These are phyloP conservation scores for Henningerozyma blattae DNA, from an alignment of 805 yeast species.

Conservation along the genomic window DNA sequence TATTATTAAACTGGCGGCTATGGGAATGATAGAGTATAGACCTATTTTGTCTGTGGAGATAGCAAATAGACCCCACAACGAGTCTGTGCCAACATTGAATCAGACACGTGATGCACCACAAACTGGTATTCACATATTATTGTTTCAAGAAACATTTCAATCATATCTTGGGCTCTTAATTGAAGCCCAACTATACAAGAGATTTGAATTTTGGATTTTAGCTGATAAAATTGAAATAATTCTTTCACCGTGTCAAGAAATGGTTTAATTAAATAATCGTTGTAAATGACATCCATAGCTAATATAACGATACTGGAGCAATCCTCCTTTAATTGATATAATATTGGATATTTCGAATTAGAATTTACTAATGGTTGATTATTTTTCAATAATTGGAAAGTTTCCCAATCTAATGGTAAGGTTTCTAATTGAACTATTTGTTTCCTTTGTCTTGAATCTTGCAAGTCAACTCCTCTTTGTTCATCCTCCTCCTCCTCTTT, in stretches of 20 bases:
- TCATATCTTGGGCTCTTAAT: slow-evolving; percentile 21
- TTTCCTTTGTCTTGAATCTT: slow-evolving; percentile 1
- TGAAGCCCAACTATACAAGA: slow-evolving; percentile 21
- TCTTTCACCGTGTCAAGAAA: slow-evolving; percentile 16
- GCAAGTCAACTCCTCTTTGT: slow-evolving; percentile 1
- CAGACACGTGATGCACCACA: slow-evolving; percentile 10
- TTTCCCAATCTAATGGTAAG: slow-evolving; percentile 23
- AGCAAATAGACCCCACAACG: slow-evolving; percentile 16
- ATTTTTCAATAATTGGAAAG: slow-evolving; percentile 5
- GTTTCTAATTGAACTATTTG: slow-evolving; percentile 11
- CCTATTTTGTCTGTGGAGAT: background rate
- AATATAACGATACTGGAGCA: slow-evolving; percentile 11
- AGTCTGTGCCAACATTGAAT: slow-evolving; percentile 8
- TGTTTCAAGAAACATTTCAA: slow-evolving; percentile 16
- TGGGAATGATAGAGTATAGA: background rate
- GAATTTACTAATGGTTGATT: slow-evolving; percentile 1
- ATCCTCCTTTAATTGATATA: background rate
- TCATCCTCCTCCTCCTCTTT: background rate
- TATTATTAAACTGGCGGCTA: background rate
- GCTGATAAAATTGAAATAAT: slow-evolving; percentile 5
- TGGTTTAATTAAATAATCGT: slow-evolving; percentile 23
- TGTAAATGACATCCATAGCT: slow-evolving; percentile 27
- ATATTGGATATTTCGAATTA: background rate
- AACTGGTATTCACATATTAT: slow-evolving; percentile 14
- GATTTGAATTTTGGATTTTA: slow-evolving; percentile 1